Evolutionary conservation across 352 stramenopile genomes (phyloP), one percentile per base, ranked within the genome.

Genomic region (Phytopythium mirpurense): DNA sequence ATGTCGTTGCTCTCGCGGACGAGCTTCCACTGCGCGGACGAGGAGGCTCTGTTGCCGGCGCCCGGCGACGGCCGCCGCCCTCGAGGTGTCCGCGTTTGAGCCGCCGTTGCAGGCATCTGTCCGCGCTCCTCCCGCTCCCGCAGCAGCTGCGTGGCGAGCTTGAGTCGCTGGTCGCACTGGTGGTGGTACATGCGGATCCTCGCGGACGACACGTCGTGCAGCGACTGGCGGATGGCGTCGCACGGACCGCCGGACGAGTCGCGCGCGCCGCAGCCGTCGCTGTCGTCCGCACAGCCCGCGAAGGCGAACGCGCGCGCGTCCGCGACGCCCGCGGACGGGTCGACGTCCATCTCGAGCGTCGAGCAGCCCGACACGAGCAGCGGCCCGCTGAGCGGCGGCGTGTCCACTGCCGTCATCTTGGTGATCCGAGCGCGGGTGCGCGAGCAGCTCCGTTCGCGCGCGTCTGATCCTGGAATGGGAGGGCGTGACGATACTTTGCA

Each of bases 1-100:
- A 91, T 75, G 42, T 88, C 75, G 34, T 68, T 70, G 38, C 71
- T 74, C 42, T 88, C 75, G 14, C 68, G 63, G 14, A 91, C 63
- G 37, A 89, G 57, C 56, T 89, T 91, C 78, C 76, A 91, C 54
- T 83, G 69, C 57, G 55, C 45, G 69, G 63, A 21, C 35, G 10
- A 38, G 16, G 19, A 16, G 44, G 38, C 50, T 23, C n/a, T 16
- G 41, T 3, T 26, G 27, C 18, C 16, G 56, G n/a, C n/a, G n/a
- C 29, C 29, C 29, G 29, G 56, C 29, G 68, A 56, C n/a, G 48
- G 44, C 18, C 29, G 47, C 27, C 54, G 60, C 51, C 51, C 60
- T 15, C 31, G 10, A 1, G 19, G 12, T 40, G 27, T 19, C 65
- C n/a, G 19, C 19, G 14, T 15, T 0, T 16, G 36, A 24, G 53